These are phyloP conservation scores for Daedaleopsis nitida DNA, from an alignment of 768 basidiomycete genomes.

Conservation along the genomic window DNA sequence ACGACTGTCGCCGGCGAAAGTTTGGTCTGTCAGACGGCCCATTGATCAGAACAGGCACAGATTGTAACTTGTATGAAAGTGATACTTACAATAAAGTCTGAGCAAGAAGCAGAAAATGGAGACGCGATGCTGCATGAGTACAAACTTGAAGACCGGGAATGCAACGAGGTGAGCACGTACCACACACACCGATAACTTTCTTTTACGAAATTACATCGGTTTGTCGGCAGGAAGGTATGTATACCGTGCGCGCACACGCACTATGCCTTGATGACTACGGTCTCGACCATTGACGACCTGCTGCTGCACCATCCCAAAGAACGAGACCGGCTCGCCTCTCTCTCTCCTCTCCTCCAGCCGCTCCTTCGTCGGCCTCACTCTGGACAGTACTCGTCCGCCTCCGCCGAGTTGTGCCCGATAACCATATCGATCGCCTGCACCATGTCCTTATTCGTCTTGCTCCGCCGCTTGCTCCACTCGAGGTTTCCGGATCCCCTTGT, in stretches of 20 bases:
- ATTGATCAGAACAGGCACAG: too few relatives aligned
- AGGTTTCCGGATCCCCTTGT: slow-evolving; percentile 7
- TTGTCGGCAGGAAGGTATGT: too few relatives aligned
- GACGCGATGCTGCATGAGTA: too few relatives aligned
- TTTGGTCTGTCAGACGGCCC: too few relatives aligned
- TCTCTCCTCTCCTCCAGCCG: slow-evolving; percentile 9
- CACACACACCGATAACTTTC: too few relatives aligned
- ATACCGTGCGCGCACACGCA: too few relatives aligned
- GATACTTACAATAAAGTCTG: too few relatives aligned
- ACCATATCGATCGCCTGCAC: slow-evolving; percentile 16
- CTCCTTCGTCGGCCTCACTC: slow-evolving; percentile 31
- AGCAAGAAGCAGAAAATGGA: too few relatives aligned
- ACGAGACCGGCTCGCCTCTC: not conserved
- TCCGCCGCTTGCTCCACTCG: not conserved
- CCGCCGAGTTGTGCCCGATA: slow-evolving; percentile 31
- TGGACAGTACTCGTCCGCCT: slow-evolving; percentile 32
- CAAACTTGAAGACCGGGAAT: too few relatives aligned
- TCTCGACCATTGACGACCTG: not conserved
- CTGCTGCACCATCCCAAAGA: not conserved
- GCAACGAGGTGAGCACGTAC: not conserved
- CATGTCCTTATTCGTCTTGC: slow-evolving; percentile 9
- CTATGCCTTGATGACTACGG: too few relatives aligned
- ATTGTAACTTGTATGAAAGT: too few relatives aligned
- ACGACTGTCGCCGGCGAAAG: too few relatives aligned
- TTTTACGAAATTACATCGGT: not conserved